Conservation (phyloP, 2,329 filamentous ascomycete genomes). For the Cyanodermella asteris region DNA sequence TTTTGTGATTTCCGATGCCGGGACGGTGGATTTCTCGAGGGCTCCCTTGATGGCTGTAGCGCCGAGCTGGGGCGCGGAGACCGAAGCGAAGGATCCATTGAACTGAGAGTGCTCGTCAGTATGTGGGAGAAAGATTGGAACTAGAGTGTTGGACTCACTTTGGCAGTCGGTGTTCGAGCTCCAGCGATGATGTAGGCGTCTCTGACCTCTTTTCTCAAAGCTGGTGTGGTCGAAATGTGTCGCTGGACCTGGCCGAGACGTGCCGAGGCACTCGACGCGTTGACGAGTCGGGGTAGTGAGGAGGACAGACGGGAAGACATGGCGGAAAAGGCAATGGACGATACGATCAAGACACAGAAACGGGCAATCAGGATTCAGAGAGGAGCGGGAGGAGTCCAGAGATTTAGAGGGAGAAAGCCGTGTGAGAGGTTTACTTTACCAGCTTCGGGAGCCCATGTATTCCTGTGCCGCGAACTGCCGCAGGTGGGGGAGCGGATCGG, state of each 20-base stretch:
- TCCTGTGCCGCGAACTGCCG: too few relatives aligned
- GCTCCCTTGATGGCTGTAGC: slow-evolving; percentile 83
- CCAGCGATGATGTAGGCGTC: slow-evolving; percentile 90
- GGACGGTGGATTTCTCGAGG: slow-evolving; percentile 64
- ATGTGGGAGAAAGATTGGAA: slow-evolving; percentile 4
- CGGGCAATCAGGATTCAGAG: too few relatives aligned
- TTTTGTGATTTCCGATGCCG: slow-evolving; percentile 59
- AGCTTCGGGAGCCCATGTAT: too few relatives aligned
- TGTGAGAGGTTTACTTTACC: too few relatives aligned
- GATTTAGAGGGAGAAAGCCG: too few relatives aligned
- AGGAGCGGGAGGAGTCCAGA: too few relatives aligned
- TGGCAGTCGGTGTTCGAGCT: slow-evolving; percentile 70
- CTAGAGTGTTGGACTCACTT: slow-evolving; percentile 30
- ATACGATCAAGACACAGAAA: too few relatives aligned
- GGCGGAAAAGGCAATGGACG: too few relatives aligned
- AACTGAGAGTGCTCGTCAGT: slow-evolving; percentile 36
- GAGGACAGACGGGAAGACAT: slow-evolving; percentile 5
- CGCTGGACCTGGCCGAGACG: slow-evolving; percentile 25
- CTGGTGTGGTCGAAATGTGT: slow-evolving; percentile 29
- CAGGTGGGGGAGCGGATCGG: too few relatives aligned
- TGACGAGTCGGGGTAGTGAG: too few relatives aligned
- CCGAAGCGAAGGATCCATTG: slow-evolving; percentile 70
- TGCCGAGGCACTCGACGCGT: too few relatives aligned
- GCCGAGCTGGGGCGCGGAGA: slow-evolving; percentile 72
- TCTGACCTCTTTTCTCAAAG: slow-evolving; percentile 43